Evolutionary conservation across 768 basidiomycete species (phyloP), one percentile per base, ranked within the genome.

Genomic region (Ramaria sp.): DNA sequence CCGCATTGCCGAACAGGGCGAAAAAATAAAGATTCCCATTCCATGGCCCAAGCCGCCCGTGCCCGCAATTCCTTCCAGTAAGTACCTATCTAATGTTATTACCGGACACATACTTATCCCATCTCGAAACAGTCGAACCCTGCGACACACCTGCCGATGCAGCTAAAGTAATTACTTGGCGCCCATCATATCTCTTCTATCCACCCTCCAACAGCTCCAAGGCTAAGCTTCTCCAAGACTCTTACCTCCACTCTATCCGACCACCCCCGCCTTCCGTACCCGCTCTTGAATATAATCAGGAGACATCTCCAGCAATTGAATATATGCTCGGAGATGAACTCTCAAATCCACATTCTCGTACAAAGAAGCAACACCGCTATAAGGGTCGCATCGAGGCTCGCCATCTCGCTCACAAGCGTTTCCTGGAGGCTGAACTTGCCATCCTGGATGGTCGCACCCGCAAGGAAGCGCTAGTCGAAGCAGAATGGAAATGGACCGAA

Each of bases 301-400:
- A 33, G 20, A 57, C 30, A 4, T 68, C 74, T 13, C 71, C 73
- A 10, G 85, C 86, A 12, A 75, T 88, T 59, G 90, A 92, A 66
- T 64, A 77, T 22, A 80, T 81, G 64, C 69, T 92, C 57, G 66
- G 72, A 46, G 77, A 78, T 59, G 90, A 92, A 64, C 78, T 92
- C 39, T 76, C 86, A 27, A 90, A 91, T 67, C 88, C 88, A 24
- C 84, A 90, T 64, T 81, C 86, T 12, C 83, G 87, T 19, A 86
- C 88, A 9, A 90, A 88, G 74, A 90, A 87, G 67, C 83, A 86
- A 63, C 73, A 73, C 50, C 80, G 90, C 60, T 91, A 15, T 12
- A 30, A 20, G 13, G 24, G 13, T 10, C 47, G 55, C n/a, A 33
- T 24, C 13, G 24, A 48, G 15, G 55, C 49, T 15, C 43, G 30